Evolutionary conservation across 352 stramenopile species (phyloP).

Genomic region (Phytophthora hybrid): DNA sequence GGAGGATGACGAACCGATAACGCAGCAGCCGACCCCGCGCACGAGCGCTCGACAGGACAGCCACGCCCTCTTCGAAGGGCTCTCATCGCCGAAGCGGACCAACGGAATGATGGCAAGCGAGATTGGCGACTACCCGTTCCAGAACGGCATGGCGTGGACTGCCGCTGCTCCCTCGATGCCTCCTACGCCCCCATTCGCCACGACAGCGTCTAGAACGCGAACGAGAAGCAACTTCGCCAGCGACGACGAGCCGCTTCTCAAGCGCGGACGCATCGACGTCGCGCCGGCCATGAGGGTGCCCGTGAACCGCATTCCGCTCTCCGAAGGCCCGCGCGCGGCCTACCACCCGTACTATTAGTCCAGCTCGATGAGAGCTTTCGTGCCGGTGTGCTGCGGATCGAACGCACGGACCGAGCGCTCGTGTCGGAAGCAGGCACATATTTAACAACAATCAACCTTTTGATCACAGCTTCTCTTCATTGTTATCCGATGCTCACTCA

Average conservation of each 20-base stretch:
- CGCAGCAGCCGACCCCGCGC: constrained; percentile 29
- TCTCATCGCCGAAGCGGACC: constrained; percentile 25
- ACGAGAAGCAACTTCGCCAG: constrained; percentile 44
- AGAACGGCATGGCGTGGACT: constrained; percentile 34
- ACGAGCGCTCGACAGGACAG: constrained; percentile 26
- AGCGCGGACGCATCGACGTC: constrained; percentile 39
- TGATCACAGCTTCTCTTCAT: background rate
- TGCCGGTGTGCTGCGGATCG: constrained; percentile 30
- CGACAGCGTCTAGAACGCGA: constrained; percentile 26
- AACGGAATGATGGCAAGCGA: constrained; percentile 16
- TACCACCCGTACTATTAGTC: constrained; percentile 41
- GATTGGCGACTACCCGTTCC: constrained; percentile 21
- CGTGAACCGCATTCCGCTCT: constrained; percentile 31
- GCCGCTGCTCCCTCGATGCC: constrained; percentile 27
- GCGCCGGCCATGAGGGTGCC: constrained; percentile 29
- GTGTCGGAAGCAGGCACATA: background rate
- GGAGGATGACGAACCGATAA: constrained; percentile 42
- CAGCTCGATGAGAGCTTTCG: constrained; percentile 6
- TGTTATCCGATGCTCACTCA: too few relatives aligned
- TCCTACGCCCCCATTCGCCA: constrained; percentile 18
- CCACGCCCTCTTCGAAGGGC: constrained; percentile 30
- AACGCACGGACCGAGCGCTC: constrained; percentile 28
- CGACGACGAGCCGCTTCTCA: constrained; percentile 43
- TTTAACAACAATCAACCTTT: background rate
- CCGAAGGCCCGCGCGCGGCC: constrained; percentile 18